Percentiles rank a stretch among this genome's conserved stretches.
Evolutionary conservation across 2,329 filamentous ascomycete genomes (phyloP).

Genomic region (Chaetothyriales sp.): DNA sequence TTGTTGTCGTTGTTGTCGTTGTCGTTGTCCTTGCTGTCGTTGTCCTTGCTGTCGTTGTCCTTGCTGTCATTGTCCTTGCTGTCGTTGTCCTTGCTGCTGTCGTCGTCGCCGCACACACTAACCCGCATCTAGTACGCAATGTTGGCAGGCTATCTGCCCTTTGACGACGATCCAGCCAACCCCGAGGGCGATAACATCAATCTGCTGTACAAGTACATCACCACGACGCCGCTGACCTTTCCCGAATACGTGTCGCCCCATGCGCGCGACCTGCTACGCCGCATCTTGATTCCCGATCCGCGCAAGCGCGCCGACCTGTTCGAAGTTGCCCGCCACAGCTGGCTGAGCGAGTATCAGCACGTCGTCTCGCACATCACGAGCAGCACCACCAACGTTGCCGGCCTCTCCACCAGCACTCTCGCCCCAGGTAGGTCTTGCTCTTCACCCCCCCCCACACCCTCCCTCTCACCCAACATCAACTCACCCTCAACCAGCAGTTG

Average conservation of each 20-base stretch:
- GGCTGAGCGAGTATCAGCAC: conserved; percentile 93
- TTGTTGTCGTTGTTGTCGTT: no score
- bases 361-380: conserved; percentile 96
- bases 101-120: no score
- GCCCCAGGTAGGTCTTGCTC: conserved; percentile 35
- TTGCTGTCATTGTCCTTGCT: no score
- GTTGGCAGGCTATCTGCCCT: conserved; percentile 92
- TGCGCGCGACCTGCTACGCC: conserved; percentile 76
- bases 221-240: conserved; percentile 90
- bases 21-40: no score
- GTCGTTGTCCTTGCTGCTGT: no score
- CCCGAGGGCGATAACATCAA: conserved; percentile 99
- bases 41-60: no score
- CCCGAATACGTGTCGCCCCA: conserved; percentile 98
- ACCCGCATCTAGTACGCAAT: conserved; percentile 69
- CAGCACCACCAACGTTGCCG: conserved; percentile 72
- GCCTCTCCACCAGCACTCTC: conserved; percentile 70
- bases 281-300: conserved; percentile 90
- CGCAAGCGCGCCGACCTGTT: conserved; percentile 91
- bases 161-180: conserved; percentile 95
- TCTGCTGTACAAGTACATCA: conserved; percentile 96
- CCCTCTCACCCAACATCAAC: not conserved
- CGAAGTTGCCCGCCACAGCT: conserved; percentile 93
- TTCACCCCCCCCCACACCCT: conserved; percentile 1
- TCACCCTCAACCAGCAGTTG: not conserved